phyloP scores from a whole-genome alignment of 225 moss, liverwort and hornwort genomes.

The Antitrichia curtipendula region DNA sequence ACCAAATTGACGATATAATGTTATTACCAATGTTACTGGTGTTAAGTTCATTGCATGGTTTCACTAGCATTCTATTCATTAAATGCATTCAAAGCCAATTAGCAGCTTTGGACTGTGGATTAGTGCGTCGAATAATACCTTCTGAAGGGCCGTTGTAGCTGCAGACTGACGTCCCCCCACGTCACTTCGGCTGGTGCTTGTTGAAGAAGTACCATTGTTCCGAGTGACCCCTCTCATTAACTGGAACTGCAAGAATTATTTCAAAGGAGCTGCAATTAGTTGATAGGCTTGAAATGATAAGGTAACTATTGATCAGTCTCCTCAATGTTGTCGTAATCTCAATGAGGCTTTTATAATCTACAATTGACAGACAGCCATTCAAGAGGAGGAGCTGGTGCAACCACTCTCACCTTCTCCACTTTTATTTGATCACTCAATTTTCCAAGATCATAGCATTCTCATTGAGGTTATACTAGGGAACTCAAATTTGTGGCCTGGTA shows the following conservation, averaged over 20 bases:
- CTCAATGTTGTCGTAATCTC: not conserved
- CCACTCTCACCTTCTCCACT: not conserved
- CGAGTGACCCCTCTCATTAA: constrained; percentile 6
- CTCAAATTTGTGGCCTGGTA: not conserved
- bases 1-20: not conserved
- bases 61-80: not conserved
- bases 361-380: not conserved
- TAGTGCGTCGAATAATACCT: not conserved
- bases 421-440: not conserved
- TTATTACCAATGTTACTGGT: not conserved
- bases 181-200: not conserved
- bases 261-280: not conserved
- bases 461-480: not conserved
- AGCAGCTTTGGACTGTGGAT: not conserved
- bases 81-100: not conserved
- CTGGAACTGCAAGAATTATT: constrained; percentile 10
- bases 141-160: constrained; percentile 38
- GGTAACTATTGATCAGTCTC: not conserved
- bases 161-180: constrained; percentile 19
- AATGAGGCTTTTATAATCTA: not conserved
- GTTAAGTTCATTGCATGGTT: not conserved
- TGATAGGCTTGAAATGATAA: not conserved
- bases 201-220: not conserved
- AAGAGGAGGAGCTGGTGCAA: not conserved
- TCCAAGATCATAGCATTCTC: not conserved